Evolutionary conservation across 1,284 basidiomycete species (phyloP).

Genomic region (Tausonia pullulans): DNA sequence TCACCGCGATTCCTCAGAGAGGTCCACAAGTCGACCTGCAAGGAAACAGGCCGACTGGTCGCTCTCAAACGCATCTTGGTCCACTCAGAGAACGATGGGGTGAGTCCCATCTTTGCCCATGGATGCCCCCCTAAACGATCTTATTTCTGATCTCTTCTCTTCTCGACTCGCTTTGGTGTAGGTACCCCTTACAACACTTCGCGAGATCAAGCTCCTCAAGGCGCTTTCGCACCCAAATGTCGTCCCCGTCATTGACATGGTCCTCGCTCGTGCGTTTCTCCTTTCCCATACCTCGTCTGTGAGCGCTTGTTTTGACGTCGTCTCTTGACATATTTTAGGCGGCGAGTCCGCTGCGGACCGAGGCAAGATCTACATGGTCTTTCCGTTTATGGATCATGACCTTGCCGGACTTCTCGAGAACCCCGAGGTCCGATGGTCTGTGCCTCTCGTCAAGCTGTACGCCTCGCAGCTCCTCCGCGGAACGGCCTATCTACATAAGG

Average conservation of each 20-base stretch:
- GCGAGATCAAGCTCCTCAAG: conserved; percentile 98
- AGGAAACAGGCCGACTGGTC: conserved; percentile 50
- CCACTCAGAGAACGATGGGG: conserved; percentile 91
- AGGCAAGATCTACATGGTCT: conserved; percentile 82
- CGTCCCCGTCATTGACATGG: conserved; percentile 86
- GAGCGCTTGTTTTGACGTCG: not conserved
- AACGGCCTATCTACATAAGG: conserved; percentile 86
- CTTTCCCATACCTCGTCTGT: not conserved
- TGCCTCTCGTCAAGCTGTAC: conserved; percentile 86
- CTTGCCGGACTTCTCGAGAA: conserved; percentile 89
- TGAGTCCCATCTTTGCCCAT: conserved; percentile 34
- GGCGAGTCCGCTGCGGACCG: conserved; percentile 19
- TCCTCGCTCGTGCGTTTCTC: conserved; percentile 40
- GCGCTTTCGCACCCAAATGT: conserved; percentile 74
- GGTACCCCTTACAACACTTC: conserved; percentile 78
- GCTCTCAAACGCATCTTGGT: conserved; percentile 91
- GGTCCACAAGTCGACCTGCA: conserved; percentile 73
- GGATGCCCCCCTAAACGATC: not conserved
- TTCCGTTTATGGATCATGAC: conserved; percentile 99
- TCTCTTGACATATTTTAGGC: not conserved
- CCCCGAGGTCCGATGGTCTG: conserved; percentile 63
- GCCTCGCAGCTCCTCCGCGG: conserved; percentile 92
- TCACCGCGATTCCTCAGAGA: conserved; percentile 44
- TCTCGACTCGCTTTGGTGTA: conserved; percentile 13
- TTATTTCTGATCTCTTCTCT: not conserved